Conservation (phyloP, 192 early-diverging fungal species). For the Rhizophagus clarus region DNA sequence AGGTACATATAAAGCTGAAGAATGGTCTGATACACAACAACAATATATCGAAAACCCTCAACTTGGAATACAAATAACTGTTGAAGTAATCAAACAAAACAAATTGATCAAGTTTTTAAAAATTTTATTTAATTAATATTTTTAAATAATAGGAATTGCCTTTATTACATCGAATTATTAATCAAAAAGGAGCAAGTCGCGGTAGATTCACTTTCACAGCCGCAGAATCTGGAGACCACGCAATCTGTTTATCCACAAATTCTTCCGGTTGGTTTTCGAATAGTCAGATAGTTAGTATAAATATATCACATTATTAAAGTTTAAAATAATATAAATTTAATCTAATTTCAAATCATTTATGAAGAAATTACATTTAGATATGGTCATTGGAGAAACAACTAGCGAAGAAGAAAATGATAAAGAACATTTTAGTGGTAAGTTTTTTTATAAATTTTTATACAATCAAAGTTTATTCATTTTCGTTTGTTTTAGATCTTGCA, state of each 20-base stretch:
- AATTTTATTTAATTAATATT: not conserved
- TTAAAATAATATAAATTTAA: not conserved
- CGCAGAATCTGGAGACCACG: conserved; percentile 85
- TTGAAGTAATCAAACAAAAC: conserved; percentile 56
- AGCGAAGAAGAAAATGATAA: conserved; percentile 49
- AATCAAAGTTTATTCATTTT: not conserved
- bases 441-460: not conserved
- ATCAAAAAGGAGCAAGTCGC: conserved; percentile 68
- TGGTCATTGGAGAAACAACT: conserved; percentile 67
- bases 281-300: conserved; percentile 58
- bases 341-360: conserved; percentile 13
- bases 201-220: conserved; percentile 94
- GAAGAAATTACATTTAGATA: conserved; percentile 58
- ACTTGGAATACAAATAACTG: conserved; percentile 68
- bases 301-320: not conserved
- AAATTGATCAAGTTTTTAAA: not conserved
- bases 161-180: conserved; percentile 59
- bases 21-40: conserved; percentile 68
- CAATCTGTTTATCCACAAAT: conserved; percentile 80
- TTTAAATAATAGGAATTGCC: conserved; percentile 46
- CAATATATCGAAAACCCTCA: conserved; percentile 64
- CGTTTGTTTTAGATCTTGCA: conserved; percentile 59
- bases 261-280: conserved; percentile 74
- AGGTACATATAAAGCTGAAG: conserved; percentile 79
- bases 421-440: conserved; percentile 30